Conservation (phyloP, 2,329 filamentous ascomycete species). For the Fusarium zealandicum region DNA sequence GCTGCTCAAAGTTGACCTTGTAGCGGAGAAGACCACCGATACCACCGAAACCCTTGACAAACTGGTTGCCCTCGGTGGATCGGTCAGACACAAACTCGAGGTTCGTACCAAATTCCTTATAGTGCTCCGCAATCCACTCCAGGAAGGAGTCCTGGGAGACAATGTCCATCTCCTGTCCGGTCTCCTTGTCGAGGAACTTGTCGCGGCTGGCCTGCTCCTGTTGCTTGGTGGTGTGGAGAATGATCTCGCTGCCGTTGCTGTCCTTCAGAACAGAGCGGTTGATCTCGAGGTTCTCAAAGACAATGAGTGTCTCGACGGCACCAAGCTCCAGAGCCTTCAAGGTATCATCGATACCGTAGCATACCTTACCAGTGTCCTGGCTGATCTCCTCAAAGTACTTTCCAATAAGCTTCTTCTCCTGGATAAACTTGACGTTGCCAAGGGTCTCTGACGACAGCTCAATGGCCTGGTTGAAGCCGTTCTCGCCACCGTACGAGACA, state of each 20-base stretch:
- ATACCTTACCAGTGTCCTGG: conserved; percentile 94
- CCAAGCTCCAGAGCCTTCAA: conserved; percentile 95
- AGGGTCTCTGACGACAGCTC: conserved; percentile 94
- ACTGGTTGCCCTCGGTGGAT: conserved; percentile 98
- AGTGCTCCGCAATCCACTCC: conserved; percentile 99
- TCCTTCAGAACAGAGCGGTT: conserved; percentile 90
- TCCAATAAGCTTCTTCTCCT: conserved; percentile 99
- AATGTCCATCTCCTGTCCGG: conserved; percentile 97
- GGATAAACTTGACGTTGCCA: conserved; percentile 99
- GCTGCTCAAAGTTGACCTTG: conserved; percentile 99
- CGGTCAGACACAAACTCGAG: conserved; percentile 98
- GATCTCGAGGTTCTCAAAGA: conserved; percentile 96
- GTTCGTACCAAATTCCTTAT: conserved; percentile 95
- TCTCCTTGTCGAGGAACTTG: conserved; percentile 93
- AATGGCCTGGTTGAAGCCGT: conserved; percentile 99
- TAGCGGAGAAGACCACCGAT: conserved; percentile 97
- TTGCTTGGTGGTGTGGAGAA: conserved; percentile 87
- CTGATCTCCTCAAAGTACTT: conserved; percentile 99
- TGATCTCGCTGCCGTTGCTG: conserved; percentile 72
- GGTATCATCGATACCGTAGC: conserved; percentile 97
- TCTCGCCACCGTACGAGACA: conserved; percentile 98
- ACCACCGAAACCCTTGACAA: conserved; percentile 99
- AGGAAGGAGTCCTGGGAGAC: conserved; percentile 88
- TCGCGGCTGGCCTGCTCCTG: conserved; percentile 75
- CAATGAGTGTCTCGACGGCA: conserved; percentile 92